phyloP scores from a whole-genome alignment of 768 basidiomycete species.

The Tricholoma saponaceum region DNA sequence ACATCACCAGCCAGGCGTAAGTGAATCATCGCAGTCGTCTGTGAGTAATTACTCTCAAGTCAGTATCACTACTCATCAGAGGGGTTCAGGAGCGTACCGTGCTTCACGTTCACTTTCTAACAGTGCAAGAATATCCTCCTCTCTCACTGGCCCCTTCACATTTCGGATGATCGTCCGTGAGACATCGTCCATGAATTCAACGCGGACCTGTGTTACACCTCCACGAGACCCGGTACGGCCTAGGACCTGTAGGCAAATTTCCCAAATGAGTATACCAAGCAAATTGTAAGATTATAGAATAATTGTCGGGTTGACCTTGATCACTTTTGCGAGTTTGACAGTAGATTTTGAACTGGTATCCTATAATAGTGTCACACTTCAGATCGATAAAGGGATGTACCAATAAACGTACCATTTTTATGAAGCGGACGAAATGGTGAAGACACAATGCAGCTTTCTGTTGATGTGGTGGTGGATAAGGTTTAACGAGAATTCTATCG shows the following conservation, averaged over 20 bases:
- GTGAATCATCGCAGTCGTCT: constrained; percentile 34
- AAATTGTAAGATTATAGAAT: neutral
- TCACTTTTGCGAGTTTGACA: constrained; percentile 96
- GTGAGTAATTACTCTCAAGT: neutral
- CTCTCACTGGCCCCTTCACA: constrained; percentile 96
- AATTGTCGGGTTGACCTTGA: constrained; percentile 61
- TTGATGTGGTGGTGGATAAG: constrained; percentile 3
- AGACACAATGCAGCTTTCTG: neutral
- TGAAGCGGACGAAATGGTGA: neutral
- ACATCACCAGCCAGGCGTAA: neutral
- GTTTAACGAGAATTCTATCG: neutral
- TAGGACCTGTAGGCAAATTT: constrained; percentile 62
- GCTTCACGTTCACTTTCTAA: constrained; percentile 99
- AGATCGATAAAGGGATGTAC: too few species aligned
- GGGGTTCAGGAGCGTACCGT: constrained; percentile 58
- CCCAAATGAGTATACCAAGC: neutral
- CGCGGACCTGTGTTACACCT: constrained; percentile 98
- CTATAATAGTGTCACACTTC: constrained; percentile 28
- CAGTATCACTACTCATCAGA: neutral
- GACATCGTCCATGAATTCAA: constrained; percentile 98
- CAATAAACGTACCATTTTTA: neutral
- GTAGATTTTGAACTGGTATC: constrained; percentile 80
- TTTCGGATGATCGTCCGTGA: constrained; percentile 96
- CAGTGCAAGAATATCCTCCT: constrained; percentile 94
- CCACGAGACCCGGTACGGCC: constrained; percentile 98